A percentile compares a stretch with the other conserved stretches of the same genome.
These are phyloP conservation scores for Staphylotrichum longicolle DNA, from an alignment of 495 filamentous ascomycete species.

Conservation along the genomic window DNA sequence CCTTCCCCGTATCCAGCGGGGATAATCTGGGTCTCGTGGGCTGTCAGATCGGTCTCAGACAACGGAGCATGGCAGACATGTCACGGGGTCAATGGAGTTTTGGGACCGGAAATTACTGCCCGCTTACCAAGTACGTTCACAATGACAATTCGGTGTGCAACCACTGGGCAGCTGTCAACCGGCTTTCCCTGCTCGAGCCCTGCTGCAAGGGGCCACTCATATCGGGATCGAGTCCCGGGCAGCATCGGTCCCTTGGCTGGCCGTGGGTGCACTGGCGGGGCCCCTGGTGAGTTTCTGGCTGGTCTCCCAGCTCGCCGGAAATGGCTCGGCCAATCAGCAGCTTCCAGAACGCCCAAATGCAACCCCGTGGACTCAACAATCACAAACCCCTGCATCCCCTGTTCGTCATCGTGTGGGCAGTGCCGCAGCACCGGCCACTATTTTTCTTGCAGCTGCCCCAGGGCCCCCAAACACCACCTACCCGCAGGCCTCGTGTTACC, in stretches of 20 bases:
- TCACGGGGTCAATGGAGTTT: conserved; percentile 16
- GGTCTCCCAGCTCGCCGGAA: conserved; percentile 21
- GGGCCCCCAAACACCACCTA: not conserved
- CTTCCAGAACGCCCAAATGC: conserved; percentile 23
- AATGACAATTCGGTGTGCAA: conserved; percentile 9
- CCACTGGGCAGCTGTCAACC: conserved; percentile 2
- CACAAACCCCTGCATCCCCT: conserved; percentile 9
- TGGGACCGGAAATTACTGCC: conserved; percentile 19
- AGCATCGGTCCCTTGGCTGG: not conserved
- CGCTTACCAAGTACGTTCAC: not conserved
- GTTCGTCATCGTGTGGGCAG: conserved; percentile 19
- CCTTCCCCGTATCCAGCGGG: too few species aligned
- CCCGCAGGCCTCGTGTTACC: too few species aligned
- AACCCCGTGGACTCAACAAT: conserved; percentile 17
- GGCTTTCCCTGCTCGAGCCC: not conserved
- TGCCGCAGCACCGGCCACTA: conserved; percentile 12
- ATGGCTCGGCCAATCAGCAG: conserved; percentile 21
- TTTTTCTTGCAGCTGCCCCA: conserved; percentile 4
- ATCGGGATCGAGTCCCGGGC: not conserved
- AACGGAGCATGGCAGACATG: conserved; percentile 1
- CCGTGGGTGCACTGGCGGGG: too few species aligned
- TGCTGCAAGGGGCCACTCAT: conserved; percentile 13
- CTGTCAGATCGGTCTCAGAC: not conserved
- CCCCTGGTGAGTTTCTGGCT: not conserved
- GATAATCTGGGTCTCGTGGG: not conserved